Evolutionary conservation across 805 yeast species (phyloP), one percentile per base, ranked within the genome.

Genomic region (Yarrowia phangngaensis): DNA sequence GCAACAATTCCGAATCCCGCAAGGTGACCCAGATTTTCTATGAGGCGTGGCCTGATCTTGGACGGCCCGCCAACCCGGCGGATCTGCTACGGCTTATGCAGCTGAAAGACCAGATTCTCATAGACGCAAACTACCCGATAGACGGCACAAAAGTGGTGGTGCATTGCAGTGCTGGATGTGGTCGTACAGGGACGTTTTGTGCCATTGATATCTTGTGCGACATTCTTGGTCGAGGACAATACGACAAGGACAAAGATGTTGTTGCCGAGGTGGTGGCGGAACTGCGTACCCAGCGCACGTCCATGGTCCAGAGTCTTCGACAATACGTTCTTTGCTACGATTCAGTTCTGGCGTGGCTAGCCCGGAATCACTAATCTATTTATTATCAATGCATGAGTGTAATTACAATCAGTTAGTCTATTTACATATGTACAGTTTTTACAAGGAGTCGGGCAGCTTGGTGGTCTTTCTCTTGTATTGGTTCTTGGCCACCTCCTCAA

Each of bases 81-180:
- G 94, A 84, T 59, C 64, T 88, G 19, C 66, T 88, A n/a, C 70
- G 75, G 32, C 64, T 80, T 17, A 71, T 77, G 22, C 64, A 65
- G 26, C 58, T 79, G 56, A 74, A 76, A 19, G 33, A 27, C 20
- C 24, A 17, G 16, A 23, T 45, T 17, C 13, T 31, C 12, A 26
- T 17, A 6, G 23, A 33, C 8, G 40, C 31, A 23, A 32, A 32
- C 5, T 12, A 8, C 3, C 38, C 31, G 19, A 14, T 30, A 22
- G 31, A 45, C 11, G 50, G 33, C 62, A 65, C 6, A 83, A 85
- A 31, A 20, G 74, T 79, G 2, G 60, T 87, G 33, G 86, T 84
- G 30, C 97, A 90, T 67, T 90, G 98, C 64, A 83, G 95, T 11
- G 97, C 97, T 2, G 98, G 98, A 0, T 90, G 96, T 64, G 98